Base-by-base conservation (phyloP, 108 stramenopile genomes). In the Skeletonema costatum region DNA sequence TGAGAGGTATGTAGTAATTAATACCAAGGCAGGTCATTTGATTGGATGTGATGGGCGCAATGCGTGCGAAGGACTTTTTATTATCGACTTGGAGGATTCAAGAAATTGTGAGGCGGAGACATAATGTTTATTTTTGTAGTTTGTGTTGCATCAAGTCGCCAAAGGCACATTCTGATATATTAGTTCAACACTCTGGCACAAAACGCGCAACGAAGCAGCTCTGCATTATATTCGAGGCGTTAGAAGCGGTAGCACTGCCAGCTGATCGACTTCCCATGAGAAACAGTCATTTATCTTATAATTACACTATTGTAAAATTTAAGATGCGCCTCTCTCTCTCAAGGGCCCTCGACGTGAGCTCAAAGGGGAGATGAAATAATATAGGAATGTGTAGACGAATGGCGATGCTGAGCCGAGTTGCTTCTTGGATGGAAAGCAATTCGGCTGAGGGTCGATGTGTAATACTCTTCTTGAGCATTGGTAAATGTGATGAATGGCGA, bases 1-100 rank as follows among this genome's bases (percentile, higher is more conserved):
- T 58, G 91, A 92, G 68, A 77, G 88, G 64, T 89, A 81, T 50
- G 32, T 92, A 3, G 75, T 92, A 25, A 82, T 92, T 35, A 89
- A 89, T 56, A 92, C 91, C 35, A 86, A 87, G 59, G 82, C 74
- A 13, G 91, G 91, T 10, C 87, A 91, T 56, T 66, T 82, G 31
- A 64, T 88, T 51, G 87, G 83, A 11, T 68, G 63, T 25, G 76
- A 75, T 58, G 81, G 77, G 16, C 39, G 64, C 21, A 80, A 75
- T 80, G 78, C 82, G 11, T 72, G 50, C 21, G 84, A 91, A 70
- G 90, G 88, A 21, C 58, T 91, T 59, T 68, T 91, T 44, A 82
- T 91, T 32, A 87, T 91, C 70, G 88, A 91, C 68, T 71, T 90
- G 56, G 44, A 84, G 66, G 84, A 88, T 25, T 56, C 25, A 2